Evolutionary conservation across 768 basidiomycete species (phyloP).

Genomic region (Russula griseocarnosa): DNA sequence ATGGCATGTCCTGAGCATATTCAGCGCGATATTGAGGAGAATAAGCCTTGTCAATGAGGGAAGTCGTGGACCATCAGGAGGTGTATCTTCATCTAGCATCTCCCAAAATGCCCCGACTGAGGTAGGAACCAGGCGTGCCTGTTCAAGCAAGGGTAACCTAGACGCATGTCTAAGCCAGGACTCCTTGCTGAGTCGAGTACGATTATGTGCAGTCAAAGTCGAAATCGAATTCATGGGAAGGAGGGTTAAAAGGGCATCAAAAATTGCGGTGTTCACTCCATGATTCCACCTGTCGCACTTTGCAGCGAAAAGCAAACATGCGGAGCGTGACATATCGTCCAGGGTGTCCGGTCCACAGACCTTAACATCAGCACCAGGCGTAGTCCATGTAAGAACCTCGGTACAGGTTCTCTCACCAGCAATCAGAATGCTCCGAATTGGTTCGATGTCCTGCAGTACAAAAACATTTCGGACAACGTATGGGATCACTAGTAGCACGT

Average conservation of each 20-base stretch:
- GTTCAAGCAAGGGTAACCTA: not conserved
- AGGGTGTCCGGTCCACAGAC: not conserved
- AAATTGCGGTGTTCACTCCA: not conserved
- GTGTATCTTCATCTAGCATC: not conserved
- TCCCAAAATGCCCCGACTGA: not conserved
- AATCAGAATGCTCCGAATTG: conserved; percentile 8
- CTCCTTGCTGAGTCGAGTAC: not conserved
- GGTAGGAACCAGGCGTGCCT: not conserved
- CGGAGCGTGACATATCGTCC: not conserved
- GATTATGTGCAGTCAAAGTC: not conserved
- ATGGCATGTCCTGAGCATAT: not conserved
- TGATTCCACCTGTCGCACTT: not conserved
- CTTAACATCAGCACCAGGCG: not conserved
- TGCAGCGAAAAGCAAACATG: not conserved
- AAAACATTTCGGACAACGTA: not conserved
- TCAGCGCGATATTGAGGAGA: not conserved
- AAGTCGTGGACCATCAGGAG: not conserved
- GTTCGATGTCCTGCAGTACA: conserved; percentile 5
- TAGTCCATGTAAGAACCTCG: not conserved
- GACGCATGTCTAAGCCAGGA: not conserved
- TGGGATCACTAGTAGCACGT: conserved; percentile 2
- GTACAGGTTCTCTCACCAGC: accelerated
- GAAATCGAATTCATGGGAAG: not conserved
- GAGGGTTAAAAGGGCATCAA: not conserved
- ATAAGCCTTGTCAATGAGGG: not conserved